phyloP scores from a whole-genome alignment of 2,329 filamentous ascomycete genomes.

The Xylariaceae sp. region DNA sequence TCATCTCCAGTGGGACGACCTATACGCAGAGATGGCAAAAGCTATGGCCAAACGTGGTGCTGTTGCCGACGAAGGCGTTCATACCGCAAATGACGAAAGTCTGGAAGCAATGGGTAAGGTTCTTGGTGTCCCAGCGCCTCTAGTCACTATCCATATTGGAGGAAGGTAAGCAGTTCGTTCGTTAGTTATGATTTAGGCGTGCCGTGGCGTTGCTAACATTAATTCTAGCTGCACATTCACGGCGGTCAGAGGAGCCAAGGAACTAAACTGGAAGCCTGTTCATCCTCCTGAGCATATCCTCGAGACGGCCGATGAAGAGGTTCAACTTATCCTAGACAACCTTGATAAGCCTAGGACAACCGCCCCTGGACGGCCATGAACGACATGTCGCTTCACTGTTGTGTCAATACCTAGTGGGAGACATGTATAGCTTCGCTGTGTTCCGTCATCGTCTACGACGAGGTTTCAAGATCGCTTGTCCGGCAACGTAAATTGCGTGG shows the following conservation, averaged over 20 bases:
- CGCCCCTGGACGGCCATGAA: not conserved
- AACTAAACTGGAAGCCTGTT: conserved; percentile 34
- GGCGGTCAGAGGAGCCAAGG: conserved; percentile 33
- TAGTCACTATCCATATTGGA: conserved; percentile 39
- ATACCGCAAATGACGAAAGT: conserved; percentile 31
- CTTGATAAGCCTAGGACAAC: not conserved
- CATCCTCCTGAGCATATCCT: not conserved
- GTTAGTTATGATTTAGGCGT: not conserved
- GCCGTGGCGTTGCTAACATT: not conserved
- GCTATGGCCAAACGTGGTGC: conserved; percentile 37
- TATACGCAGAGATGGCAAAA: conserved; percentile 44
- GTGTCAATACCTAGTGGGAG: too few species aligned
- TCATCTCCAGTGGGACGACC: conserved; percentile 40
- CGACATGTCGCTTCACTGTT: too few species aligned
- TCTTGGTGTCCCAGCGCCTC: conserved; percentile 30
- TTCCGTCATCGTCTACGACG: too few species aligned
- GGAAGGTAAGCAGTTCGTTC: conserved; percentile 36
- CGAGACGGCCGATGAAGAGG: not conserved
- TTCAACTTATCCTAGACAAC: not conserved
- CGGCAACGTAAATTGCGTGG: too few species aligned
- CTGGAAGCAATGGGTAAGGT: conserved; percentile 40
- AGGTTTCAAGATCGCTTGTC: too few species aligned
- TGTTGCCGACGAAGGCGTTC: conserved; percentile 36
- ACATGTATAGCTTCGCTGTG: too few species aligned
- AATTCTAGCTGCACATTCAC: conserved; percentile 38